phyloP scores from a whole-genome alignment of 495 filamentous ascomycete genomes.

The Penicillium simplicissimum region DNA sequence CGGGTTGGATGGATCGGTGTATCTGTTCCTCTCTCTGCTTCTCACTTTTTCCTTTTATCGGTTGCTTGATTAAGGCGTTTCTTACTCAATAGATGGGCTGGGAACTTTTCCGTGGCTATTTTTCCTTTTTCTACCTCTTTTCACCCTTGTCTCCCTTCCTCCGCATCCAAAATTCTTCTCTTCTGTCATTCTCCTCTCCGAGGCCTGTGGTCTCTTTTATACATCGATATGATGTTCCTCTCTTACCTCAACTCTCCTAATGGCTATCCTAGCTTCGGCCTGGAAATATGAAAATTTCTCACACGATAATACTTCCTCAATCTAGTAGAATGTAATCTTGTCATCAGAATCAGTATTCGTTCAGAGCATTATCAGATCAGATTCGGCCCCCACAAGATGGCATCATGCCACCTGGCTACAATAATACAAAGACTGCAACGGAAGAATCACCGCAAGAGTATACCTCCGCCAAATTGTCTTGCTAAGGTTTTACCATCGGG shows the following conservation, averaged over 20 bases:
- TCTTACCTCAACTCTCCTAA: conserved; percentile 18
- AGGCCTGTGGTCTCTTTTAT: conserved; percentile 29
- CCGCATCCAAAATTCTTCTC: conserved; percentile 22
- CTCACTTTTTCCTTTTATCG: conserved; percentile 20
- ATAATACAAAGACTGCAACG: background rate
- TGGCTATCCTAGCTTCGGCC: conserved; percentile 20
- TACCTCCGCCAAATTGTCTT: background rate
- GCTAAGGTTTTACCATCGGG: background rate
- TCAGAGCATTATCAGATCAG: background rate
- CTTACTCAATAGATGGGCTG: conserved; percentile 38
- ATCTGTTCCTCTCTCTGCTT: conserved; percentile 18
- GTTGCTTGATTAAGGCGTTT: conserved; percentile 37
- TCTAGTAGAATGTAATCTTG: background rate
- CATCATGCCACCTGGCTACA: background rate
- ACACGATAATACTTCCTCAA: background rate
- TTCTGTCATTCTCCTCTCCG: conserved; percentile 25
- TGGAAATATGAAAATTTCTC: conserved; percentile 20
- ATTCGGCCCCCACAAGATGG: background rate
- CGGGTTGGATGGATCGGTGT: conserved; percentile 29
- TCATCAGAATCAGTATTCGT: background rate
- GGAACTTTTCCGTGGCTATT: conserved; percentile 26
- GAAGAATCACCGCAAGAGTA: background rate
- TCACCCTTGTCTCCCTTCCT: conserved; percentile 15
- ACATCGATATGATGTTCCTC: conserved; percentile 13
- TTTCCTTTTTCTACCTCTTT: conserved; percentile 16